These are phyloP conservation scores for Fusarium transvaalense DNA, from an alignment of 2,329 filamentous ascomycete species.

Conservation along the genomic window DNA sequence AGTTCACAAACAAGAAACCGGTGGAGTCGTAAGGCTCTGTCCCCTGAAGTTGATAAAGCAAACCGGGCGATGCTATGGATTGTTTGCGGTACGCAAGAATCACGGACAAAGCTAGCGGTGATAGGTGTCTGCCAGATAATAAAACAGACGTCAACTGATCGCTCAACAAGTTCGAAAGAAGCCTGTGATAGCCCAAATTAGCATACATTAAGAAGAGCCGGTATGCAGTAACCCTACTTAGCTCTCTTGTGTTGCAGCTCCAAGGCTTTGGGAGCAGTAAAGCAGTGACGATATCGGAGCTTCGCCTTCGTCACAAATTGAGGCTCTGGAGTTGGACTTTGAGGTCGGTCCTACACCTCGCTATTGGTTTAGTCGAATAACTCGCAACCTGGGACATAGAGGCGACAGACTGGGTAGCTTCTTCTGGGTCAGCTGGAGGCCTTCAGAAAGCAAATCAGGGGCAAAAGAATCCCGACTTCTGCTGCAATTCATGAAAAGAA, in stretches of 20 bases:
- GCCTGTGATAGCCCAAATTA: not conserved
- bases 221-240: not conserved
- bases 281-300: not conserved
- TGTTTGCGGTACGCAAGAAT: not conserved
- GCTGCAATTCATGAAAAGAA: accelerated
- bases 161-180: not conserved
- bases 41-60: not conserved
- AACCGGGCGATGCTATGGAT: not conserved
- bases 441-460: not conserved
- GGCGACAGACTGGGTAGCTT: not conserved
- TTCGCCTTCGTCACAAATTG: not conserved
- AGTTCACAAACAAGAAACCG: not conserved
- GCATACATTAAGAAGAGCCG: too few relatives aligned
- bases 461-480: accelerated
- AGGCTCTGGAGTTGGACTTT: not conserved
- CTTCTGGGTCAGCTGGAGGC: not conserved
- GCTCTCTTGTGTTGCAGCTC: not conserved
- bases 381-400: not conserved
- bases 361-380: not conserved
- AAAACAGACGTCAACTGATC: not conserved
- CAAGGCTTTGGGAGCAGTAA: not conserved
- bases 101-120: not conserved
- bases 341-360: not conserved
- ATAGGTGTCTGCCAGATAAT: not conserved
- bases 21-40: not conserved